Conservation (phyloP, 345 rosid genomes). For the Aquilaria sinensis region DNA sequence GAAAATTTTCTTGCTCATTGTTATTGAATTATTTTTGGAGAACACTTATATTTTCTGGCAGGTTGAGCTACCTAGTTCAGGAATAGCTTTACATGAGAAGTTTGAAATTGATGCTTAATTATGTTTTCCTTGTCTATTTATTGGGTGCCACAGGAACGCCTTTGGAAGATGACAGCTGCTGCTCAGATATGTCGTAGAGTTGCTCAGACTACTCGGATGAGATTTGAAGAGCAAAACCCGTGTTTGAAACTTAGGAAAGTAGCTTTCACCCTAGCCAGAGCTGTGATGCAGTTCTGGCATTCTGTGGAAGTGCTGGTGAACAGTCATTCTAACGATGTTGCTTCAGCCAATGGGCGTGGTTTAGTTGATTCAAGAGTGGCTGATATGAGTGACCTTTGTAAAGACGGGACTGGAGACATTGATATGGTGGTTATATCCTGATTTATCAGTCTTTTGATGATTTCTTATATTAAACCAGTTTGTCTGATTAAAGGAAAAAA, state of each 20-base stretch:
- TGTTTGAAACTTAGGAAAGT: constrained; percentile 18
- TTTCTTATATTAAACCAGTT: too few relatives aligned
- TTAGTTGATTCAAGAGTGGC: constrained; percentile 13
- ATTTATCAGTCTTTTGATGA: constrained; percentile 2
- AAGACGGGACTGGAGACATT: constrained; percentile 24
- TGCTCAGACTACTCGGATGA: constrained; percentile 27
- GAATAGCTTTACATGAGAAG: background rate
- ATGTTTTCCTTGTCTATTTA: constrained; percentile 10
- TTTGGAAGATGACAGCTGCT: constrained; percentile 68
- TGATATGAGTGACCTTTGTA: constrained; percentile 22
- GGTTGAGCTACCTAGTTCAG: background rate
- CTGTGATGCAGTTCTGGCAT: constrained; percentile 41
- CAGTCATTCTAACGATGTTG: constrained; percentile 22
- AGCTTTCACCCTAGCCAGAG: constrained; percentile 22
- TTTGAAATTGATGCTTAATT: background rate
- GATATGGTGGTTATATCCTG: constrained; percentile 19
- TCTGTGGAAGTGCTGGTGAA: constrained; percentile 24
- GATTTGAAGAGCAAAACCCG: constrained; percentile 17
- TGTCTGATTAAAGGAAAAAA: too few relatives aligned
- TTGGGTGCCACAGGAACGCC: constrained; percentile 50
- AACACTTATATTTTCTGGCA: constrained; percentile 10
- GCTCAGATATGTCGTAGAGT: constrained; percentile 34
- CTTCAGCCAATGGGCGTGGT: constrained; percentile 16
- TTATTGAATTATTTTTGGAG: background rate
- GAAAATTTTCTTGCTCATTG: constrained; percentile 7